These are phyloP conservation scores for Candida insectalens DNA, from an alignment of 805 yeast species.

Conservation along the genomic window DNA sequence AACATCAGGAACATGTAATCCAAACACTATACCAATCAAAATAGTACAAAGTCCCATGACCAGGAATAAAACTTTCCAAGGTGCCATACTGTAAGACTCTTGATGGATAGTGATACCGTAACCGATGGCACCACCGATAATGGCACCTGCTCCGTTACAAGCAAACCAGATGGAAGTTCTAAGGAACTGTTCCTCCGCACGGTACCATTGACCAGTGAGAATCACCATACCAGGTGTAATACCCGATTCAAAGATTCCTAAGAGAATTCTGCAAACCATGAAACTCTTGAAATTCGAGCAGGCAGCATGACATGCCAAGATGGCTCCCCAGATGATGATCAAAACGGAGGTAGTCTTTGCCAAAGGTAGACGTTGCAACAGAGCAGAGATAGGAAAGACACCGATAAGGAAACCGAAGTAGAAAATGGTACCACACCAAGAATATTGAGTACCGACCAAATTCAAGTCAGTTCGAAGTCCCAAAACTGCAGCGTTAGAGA, in stretches of 20 bases:
- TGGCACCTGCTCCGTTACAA: constrained; percentile 33
- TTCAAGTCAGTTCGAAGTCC: constrained; percentile 26
- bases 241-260: constrained; percentile 44
- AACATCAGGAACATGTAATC: constrained; percentile 36
- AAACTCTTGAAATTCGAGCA: constrained; percentile 32
- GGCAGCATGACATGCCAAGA: constrained; percentile 34
- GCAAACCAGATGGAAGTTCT: constrained; percentile 26
- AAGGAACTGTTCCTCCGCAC: constrained; percentile 34
- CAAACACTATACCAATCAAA: constrained; percentile 31
- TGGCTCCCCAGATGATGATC: constrained; percentile 26
- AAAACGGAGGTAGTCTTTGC: constrained; percentile 31
- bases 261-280: constrained; percentile 34
- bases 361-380: constrained; percentile 42
- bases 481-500: constrained; percentile 35
- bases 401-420: constrained; percentile 37
- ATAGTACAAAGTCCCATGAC: constrained; percentile 51
- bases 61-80: constrained; percentile 55
- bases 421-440: constrained; percentile 36
- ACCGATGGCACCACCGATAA: constrained; percentile 40
- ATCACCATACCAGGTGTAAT: constrained; percentile 45
- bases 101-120: constrained; percentile 30
- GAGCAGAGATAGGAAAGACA: constrained; percentile 32
- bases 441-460: constrained; percentile 27
- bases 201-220: constrained; percentile 44
- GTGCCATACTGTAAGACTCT: constrained; percentile 22